Evolutionary conservation across 2,329 filamentous ascomycete genomes (phyloP).

Genomic region (Diaporthe australafricana): DNA sequence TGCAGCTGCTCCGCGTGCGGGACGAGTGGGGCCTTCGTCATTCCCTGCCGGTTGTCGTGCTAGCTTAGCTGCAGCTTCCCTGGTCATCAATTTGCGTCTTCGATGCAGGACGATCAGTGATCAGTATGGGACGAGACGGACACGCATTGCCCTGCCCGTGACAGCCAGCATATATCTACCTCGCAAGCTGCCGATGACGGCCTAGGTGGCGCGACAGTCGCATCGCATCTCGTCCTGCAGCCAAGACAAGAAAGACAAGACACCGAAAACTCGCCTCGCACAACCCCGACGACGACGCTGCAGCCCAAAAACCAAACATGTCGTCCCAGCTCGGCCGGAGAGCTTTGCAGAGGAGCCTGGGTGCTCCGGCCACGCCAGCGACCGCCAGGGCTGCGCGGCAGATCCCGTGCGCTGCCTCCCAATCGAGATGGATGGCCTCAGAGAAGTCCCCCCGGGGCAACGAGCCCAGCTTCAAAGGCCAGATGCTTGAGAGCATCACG

Average conservation of each 20-base stretch:
- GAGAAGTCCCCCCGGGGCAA: constrained; percentile 18
- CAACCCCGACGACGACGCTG: background rate
- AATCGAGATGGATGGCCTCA: constrained; percentile 34
- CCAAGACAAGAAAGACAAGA: background rate
- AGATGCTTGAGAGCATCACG: constrained; percentile 65
- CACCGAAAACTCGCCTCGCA: background rate
- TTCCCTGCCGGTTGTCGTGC: constrained; percentile 35
- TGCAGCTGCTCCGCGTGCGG: background rate
- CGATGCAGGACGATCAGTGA: background rate
- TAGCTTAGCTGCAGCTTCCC: constrained; percentile 35
- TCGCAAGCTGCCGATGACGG: constrained; percentile 3
- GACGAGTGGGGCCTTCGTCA: constrained; percentile 34
- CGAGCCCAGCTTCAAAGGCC: constrained; percentile 59
- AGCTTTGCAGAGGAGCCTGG: constrained; percentile 31
- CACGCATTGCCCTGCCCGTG: background rate
- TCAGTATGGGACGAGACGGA: background rate
- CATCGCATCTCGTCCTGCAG: background rate
- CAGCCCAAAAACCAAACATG: constrained; percentile 23
- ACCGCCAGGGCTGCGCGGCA: constrained; percentile 11
- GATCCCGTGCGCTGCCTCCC: constrained; percentile 11
- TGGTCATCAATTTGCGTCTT: background rate
- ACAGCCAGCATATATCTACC: constrained; percentile 12
- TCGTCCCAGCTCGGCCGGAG: constrained; percentile 36
- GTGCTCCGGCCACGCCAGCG: constrained; percentile 1
- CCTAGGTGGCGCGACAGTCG: background rate